Conservation (phyloP, 2,329 filamentous ascomycete species). For the Remersonia thermophila region DNA sequence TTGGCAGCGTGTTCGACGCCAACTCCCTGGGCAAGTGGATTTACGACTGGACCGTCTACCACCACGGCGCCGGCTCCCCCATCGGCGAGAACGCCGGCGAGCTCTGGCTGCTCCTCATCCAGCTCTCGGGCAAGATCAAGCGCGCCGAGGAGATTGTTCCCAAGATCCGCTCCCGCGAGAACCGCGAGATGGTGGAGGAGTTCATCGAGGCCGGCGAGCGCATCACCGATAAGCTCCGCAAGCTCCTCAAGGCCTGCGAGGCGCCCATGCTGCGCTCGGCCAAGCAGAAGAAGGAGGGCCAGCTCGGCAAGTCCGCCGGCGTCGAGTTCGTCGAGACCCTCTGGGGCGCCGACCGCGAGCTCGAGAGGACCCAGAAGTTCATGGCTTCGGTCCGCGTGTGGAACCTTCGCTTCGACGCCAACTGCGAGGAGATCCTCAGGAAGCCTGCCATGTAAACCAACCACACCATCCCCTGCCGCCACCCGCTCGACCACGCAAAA, state of each 20-base stretch:
- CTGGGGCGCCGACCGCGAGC: constrained; percentile 81
- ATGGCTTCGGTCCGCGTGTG: constrained; percentile 82
- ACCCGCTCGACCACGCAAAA: too few species aligned
- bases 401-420: constrained; percentile 89
- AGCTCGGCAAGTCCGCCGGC: constrained; percentile 83
- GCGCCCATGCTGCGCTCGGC: constrained; percentile 66
- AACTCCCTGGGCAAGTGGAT: constrained; percentile 99
- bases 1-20: constrained; percentile 92
- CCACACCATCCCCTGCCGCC: neutral
- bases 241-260: constrained; percentile 82
- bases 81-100: constrained; percentile 88
- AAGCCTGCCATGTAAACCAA: constrained; percentile 43
- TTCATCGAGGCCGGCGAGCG: constrained; percentile 84
- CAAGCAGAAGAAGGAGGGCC: constrained; percentile 61
- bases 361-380: constrained; percentile 81
- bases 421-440: constrained; percentile 79
- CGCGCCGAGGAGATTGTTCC: constrained; percentile 67
- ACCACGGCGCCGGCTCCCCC: constrained; percentile 67
- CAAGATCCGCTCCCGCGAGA: constrained; percentile 60
- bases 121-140: constrained; percentile 88
- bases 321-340: constrained; percentile 93
- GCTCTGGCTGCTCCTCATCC: constrained; percentile 88
- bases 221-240: constrained; percentile 72
- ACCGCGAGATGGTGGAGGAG: constrained; percentile 71
- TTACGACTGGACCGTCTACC: constrained; percentile 97